A percentile compares a stretch with the other conserved stretches of the same genome.
phyloP scores from a whole-genome alignment of 495 filamentous ascomycete genomes.

The Aspergillus panamensis region DNA sequence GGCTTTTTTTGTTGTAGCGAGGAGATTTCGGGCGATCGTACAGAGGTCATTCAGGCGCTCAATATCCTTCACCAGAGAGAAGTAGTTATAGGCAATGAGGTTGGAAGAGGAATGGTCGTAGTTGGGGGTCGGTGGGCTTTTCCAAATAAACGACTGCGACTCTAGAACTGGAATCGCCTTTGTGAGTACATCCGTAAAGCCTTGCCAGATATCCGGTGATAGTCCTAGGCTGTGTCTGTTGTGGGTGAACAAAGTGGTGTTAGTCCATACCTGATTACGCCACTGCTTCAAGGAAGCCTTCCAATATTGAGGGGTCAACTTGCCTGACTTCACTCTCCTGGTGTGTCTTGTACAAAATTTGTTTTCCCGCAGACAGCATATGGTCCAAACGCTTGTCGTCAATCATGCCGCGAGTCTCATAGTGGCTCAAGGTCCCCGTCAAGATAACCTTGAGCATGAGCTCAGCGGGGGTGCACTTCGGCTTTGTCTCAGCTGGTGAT shows the following conservation, averaged over 20 bases:
- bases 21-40: conserved; percentile 77
- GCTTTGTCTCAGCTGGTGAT: conserved; percentile 36
- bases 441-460: conserved; percentile 49
- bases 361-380: conserved; percentile 48
- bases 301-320: not conserved
- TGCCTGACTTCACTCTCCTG: conserved; percentile 51
- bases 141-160: conserved; percentile 58
- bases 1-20: conserved; percentile 74
- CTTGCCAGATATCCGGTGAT: conserved; percentile 67
- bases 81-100: conserved; percentile 76
- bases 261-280: conserved; percentile 1
- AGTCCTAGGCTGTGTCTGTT: conserved; percentile 46
- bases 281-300: not conserved
- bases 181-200: conserved; percentile 56
- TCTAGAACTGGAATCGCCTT: conserved; percentile 60
- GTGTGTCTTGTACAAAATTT: conserved; percentile 50
- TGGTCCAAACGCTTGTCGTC: conserved; percentile 50
- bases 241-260: conserved; percentile 8
- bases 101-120: conserved; percentile 56
- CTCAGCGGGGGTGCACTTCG: conserved; percentile 46
- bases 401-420: conserved; percentile 50
- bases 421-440: conserved; percentile 47
- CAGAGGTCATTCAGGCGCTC: conserved; percentile 81
- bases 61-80: conserved; percentile 71
- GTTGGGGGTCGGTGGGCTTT: conserved; percentile 54